Conservation (phyloP, 1,284 basidiomycete genomes). For the Microbotryum silenes-acaulis region DNA sequence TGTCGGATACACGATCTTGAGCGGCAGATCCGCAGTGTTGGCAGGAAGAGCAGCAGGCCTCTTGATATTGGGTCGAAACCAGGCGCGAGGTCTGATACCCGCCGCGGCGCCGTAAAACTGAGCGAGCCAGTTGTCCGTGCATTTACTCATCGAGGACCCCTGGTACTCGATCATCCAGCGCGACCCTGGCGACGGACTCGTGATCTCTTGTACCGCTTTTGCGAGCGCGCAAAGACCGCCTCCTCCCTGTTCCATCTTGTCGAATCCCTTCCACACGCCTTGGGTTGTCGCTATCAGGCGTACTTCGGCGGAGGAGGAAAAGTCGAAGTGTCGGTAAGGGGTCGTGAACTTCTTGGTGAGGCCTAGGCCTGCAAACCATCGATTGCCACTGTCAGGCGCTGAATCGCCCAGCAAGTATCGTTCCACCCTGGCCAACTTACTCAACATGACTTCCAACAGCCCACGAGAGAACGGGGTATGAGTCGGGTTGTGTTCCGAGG, state of each 20-base stretch:
- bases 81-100: slow-evolving; percentile 11
- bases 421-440: neutral
- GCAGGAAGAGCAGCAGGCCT: neutral
- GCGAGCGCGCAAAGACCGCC: slow-evolving; percentile 24
- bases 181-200: neutral
- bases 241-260: slow-evolving; percentile 4
- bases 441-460: slow-evolving; percentile 10
- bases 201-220: slow-evolving; percentile 4
- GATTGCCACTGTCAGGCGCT: too few species aligned
- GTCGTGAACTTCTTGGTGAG: slow-evolving; percentile 7
- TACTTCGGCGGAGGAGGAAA: slow-evolving; percentile 8
- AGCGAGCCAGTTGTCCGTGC: slow-evolving; percentile 17
- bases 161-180: neutral
- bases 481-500: slow-evolving; percentile 15
- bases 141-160: slow-evolving; percentile 24
- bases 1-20: slow-evolving; percentile 30
- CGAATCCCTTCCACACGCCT: slow-evolving; percentile 8
- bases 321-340: slow-evolving; percentile 13
- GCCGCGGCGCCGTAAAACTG: slow-evolving; percentile 17
- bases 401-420: too few species aligned
- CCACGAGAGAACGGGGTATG: slow-evolving; percentile 16
- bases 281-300: slow-evolving; percentile 16
- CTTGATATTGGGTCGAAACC: slow-evolving; percentile 7
- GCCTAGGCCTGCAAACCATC: neutral
- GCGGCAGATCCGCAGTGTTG: neutral